These are phyloP conservation scores for Colletotrichum eleusines DNA, from an alignment of 2,329 filamentous ascomycete genomes.

Conservation along the genomic window DNA sequence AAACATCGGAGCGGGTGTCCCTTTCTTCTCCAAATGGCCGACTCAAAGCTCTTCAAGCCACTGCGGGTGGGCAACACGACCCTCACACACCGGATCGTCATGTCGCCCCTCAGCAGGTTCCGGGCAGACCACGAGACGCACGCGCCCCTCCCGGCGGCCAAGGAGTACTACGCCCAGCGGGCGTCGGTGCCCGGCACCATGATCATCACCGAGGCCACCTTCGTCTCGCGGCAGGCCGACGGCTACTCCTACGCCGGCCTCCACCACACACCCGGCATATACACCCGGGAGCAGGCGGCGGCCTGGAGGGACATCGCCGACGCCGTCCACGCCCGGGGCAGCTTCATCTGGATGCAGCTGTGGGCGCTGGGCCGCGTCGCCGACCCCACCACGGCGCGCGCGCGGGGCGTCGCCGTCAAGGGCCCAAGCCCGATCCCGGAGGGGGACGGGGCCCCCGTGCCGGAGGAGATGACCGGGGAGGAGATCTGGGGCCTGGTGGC, in stretches of 20 bases:
- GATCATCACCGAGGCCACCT: conserved; percentile 60
- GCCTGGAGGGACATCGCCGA: conserved; percentile 45
- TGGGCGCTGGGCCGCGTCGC: conserved; percentile 71
- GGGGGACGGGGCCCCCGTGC: background rate
- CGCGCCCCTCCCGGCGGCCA: conserved; percentile 40
- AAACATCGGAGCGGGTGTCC: background rate
- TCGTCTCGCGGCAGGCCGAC: conserved; percentile 50
- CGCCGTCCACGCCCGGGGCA: conserved; percentile 46
- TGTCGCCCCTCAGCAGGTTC: background rate
- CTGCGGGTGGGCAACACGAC: background rate
- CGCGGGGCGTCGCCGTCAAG: conserved; percentile 43
- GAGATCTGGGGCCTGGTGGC: background rate
- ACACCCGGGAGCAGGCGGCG: conserved; percentile 15
- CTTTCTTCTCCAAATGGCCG: background rate
- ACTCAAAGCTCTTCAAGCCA: background rate
- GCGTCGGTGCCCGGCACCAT: conserved; percentile 56
- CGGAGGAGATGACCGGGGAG: background rate
- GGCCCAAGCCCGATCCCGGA: background rate
- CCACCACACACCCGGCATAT: background rate
- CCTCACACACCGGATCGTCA: background rate
- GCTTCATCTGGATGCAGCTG: conserved; percentile 69
- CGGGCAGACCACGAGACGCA: background rate
- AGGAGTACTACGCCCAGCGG: conserved; percentile 59
- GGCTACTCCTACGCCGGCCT: conserved; percentile 43
- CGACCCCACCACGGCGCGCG: conserved; percentile 44